These are phyloP conservation scores for Boletus sp. DNA, from an alignment of 1,284 basidiomycete species.

Conservation along the genomic window DNA sequence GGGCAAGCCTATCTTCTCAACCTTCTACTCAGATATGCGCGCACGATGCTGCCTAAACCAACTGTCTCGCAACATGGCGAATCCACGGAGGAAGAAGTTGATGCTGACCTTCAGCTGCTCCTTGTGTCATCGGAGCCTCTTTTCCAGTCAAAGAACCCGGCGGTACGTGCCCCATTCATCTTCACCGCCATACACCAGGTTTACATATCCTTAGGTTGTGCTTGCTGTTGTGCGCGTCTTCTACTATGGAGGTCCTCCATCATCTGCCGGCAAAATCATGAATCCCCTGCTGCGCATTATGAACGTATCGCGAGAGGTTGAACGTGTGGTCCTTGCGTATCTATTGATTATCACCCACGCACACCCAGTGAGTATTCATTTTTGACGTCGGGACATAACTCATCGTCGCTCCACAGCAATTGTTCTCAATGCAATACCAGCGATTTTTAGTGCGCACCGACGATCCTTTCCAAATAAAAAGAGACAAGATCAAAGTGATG, in stretches of 20 bases:
- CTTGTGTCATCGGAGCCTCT: conserved; percentile 72
- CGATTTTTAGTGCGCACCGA: conserved; percentile 68
- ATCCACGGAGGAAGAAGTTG: conserved; percentile 45
- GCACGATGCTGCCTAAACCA: conserved; percentile 81
- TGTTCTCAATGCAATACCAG: conserved; percentile 58
- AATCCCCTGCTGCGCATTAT: conserved; percentile 69
- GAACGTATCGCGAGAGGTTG: conserved; percentile 60
- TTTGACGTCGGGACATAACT: conserved; percentile 1
- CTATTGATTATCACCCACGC: conserved; percentile 59
- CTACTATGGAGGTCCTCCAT: conserved; percentile 68
- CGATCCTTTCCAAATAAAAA: conserved; percentile 64
- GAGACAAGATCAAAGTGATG: conserved; percentile 71
- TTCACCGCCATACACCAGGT: neutral
- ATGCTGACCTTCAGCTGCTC: conserved; percentile 75
- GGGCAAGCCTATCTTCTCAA: conserved; percentile 82
- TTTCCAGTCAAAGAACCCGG: conserved; percentile 81
- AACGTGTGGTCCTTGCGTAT: conserved; percentile 70
- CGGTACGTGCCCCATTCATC: conserved; percentile 46
- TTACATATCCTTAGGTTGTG: conserved; percentile 56
- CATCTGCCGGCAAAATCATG: conserved; percentile 52
- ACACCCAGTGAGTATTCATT: conserved; percentile 50
- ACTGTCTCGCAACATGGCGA: conserved; percentile 34
- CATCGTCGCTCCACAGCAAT: conserved; percentile 38
- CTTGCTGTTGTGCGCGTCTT: conserved; percentile 68
- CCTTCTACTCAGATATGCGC: conserved; percentile 78